phyloP scores from a whole-genome alignment of 805 yeast genomes.

The Suhomyces sp. region DNA sequence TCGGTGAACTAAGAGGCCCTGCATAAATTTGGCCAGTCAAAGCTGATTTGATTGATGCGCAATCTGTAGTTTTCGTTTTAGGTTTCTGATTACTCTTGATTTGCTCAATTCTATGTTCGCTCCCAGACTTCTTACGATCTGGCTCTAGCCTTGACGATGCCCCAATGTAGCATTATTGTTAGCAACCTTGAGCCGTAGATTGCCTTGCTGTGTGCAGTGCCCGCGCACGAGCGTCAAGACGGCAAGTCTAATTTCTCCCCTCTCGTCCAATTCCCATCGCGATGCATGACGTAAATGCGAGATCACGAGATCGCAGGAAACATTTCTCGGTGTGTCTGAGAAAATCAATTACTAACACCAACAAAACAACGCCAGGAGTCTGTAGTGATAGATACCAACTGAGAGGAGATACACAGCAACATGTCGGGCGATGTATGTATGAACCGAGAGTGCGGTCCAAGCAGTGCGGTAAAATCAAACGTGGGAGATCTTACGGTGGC shows the following conservation, averaged over 20 bases:
- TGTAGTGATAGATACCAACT: neutral
- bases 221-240: neutral
- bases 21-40: neutral
- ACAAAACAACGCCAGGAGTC: neutral
- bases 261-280: neutral
- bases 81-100: neutral
- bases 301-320: slow-evolving; percentile 2
- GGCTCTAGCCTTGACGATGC: too few species aligned
- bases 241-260: neutral
- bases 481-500: neutral
- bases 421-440: slow-evolving; percentile 13
- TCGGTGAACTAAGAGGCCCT: neutral
- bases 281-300: slow-evolving; percentile 3
- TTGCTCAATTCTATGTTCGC: neutral
- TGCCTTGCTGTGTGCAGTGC: neutral
- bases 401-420: neutral
- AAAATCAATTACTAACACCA: neutral
- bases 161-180: neutral
- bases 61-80: neutral
- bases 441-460: neutral
- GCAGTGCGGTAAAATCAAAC: neutral
- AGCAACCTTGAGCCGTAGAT: neutral
- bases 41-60: neutral
- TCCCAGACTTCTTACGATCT: too few species aligned
- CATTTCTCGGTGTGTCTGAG: neutral